phyloP scores from a whole-genome alignment of 306 rosid species.

The Leucaena leucocephala region DNA sequence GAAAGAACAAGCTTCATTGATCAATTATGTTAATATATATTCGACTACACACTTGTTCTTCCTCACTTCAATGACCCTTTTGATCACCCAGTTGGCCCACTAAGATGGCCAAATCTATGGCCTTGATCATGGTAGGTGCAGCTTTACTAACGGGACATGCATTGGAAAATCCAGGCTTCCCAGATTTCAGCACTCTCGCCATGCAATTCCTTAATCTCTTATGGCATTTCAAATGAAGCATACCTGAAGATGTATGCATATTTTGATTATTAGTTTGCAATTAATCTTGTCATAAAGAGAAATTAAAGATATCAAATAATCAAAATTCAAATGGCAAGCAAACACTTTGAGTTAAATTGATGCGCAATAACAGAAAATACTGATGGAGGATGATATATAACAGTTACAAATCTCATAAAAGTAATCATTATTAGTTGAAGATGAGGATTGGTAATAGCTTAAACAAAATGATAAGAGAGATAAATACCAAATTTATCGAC shows the following conservation, averaged over 20 bases:
- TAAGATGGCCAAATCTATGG: constrained; percentile 67
- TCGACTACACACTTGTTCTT: background rate
- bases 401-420: background rate
- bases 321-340: background rate
- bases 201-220: constrained; percentile 67
- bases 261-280: constrained; percentile 5
- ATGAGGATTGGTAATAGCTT: too few relatives aligned
- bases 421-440: too few relatives aligned
- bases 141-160: constrained; percentile 59
- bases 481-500: constrained; percentile 60
- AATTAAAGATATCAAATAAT: background rate
- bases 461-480: too few relatives aligned
- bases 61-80: background rate
- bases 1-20: constrained; percentile 20
- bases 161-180: constrained; percentile 72
- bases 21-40: background rate
- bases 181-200: constrained; percentile 56
- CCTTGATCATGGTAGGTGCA: constrained; percentile 74
- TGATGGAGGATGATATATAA: too few relatives aligned
- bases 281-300: background rate
- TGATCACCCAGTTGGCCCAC: constrained; percentile 40
- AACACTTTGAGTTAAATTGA: too few relatives aligned
- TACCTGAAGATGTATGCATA: constrained; percentile 49
- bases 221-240: constrained; percentile 70
- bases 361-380: too few relatives aligned